Percentiles rank a stretch among this genome's conserved stretches.
Evolutionary conservation across 208 protist genomes (phyloP).

Genomic region (Trichomonas vaginalis): DNA sequence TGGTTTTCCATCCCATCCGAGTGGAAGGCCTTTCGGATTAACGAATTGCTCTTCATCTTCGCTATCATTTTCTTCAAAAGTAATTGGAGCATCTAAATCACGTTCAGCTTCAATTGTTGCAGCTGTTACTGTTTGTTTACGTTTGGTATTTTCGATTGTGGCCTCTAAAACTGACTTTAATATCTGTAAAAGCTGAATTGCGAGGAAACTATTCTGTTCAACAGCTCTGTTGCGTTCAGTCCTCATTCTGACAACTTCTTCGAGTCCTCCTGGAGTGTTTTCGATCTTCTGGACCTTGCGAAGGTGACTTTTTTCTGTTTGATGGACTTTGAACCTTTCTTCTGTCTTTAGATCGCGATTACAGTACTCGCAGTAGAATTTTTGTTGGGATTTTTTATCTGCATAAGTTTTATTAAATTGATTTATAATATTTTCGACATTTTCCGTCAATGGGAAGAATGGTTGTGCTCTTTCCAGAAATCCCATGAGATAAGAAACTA

Average conservation of each 20-base stretch:
- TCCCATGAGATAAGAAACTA: background rate
- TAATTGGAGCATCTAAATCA: background rate
- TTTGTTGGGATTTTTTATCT: background rate
- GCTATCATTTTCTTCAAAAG: slow-evolving; percentile 24
- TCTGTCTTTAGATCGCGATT: background rate
- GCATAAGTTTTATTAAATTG: background rate
- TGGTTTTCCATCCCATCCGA: slow-evolving; percentile 67
- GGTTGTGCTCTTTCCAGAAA: background rate
- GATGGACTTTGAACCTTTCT: background rate
- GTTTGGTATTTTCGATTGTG: background rate
- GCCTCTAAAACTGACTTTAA: background rate
- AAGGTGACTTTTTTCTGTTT: background rate
- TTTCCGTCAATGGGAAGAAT: background rate
- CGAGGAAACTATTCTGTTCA: background rate
- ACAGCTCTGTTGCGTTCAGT: background rate
- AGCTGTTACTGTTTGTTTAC: background rate
- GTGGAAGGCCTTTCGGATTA: slow-evolving; percentile 55
- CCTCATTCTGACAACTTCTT: background rate
- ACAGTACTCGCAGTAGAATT: background rate
- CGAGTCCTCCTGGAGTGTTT: background rate
- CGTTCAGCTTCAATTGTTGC: background rate
- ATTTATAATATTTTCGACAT: background rate
- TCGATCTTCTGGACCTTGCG: background rate
- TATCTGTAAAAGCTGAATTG: background rate
- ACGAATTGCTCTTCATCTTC: slow-evolving; percentile 44